These are phyloP conservation scores for Trametes punicea DNA, from an alignment of 768 basidiomycete genomes.

Conservation along the genomic window DNA sequence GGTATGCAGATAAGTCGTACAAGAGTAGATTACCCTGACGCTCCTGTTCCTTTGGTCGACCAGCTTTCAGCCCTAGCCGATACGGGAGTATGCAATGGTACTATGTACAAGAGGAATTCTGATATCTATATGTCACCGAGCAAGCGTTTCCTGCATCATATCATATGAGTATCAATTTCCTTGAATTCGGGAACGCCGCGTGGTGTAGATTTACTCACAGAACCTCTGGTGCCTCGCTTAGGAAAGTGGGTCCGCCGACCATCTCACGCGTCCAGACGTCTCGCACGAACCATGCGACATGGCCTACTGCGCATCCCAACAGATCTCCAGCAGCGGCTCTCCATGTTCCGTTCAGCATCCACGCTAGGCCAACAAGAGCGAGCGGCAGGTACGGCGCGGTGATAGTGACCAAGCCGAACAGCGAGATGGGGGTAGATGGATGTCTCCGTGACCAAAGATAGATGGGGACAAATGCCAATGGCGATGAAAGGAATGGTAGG, in stretches of 20 bases:
- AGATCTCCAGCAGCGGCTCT: slow-evolving; percentile 79
- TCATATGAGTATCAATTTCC: background rate
- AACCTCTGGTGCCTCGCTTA: slow-evolving; percentile 67
- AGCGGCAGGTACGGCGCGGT: slow-evolving; percentile 93
- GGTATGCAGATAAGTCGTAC: too few relatives aligned
- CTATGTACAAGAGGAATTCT: background rate
- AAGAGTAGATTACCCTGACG: too few relatives aligned
- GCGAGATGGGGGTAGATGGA: slow-evolving; percentile 90
- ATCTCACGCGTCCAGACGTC: slow-evolving; percentile 90
- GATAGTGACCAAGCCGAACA: slow-evolving; percentile 93
- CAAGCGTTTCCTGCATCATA: slow-evolving; percentile 53
- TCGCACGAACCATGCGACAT: slow-evolving; percentile 79
- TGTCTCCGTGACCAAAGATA: slow-evolving; percentile 97
- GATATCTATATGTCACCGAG: slow-evolving; percentile 50
- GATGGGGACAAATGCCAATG: slow-evolving; percentile 91
- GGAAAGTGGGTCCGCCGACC: slow-evolving; percentile 66
- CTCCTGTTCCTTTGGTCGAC: too few relatives aligned
- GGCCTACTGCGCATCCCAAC: slow-evolving; percentile 83
- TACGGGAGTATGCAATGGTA: too few relatives aligned
- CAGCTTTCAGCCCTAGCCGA: too few relatives aligned
- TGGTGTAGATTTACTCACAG: slow-evolving; percentile 50
- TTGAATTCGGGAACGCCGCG: background rate
- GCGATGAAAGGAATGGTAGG: slow-evolving; percentile 89
- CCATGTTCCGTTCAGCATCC: slow-evolving; percentile 81
- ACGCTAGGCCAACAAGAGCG: slow-evolving; percentile 84